Base-by-base conservation (phyloP, 805 yeast genomes). In the Debaryomyces maramus region DNA sequence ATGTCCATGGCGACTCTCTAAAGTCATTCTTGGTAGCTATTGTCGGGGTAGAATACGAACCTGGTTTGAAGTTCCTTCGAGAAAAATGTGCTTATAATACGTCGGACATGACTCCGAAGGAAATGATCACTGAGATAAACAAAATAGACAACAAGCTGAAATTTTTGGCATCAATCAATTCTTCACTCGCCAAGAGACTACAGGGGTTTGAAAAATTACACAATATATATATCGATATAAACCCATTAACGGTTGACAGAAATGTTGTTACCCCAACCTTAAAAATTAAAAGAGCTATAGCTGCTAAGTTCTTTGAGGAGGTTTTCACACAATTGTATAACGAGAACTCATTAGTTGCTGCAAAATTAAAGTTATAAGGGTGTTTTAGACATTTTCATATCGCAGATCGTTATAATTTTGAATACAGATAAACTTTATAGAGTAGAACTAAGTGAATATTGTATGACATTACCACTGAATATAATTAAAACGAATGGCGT, bases 181-280 rank as follows among this genome's bases (percentile, higher is more conserved):
- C 34, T 4, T 43, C 51, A 16, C 55, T 53, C 5, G 34, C 39
- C 7, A 46, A 47, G 16, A 31, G 34, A 14, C 46, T 67, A 21
- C 55, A 51, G 31, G 65, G 67, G 3, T 52, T 56, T 32, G 69
- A 63, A 38, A 54, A 53, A 22, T 43, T 67, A 27, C 67, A 65
- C 43, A 58, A 60, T 34, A 44, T 61, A 22, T 39, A 43, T 22
- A 48, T 56, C 33, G 59, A 52, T n/a, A 47, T 60, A 34, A 58
- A 61, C 30, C 69, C 67, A 7, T 53, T 67, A 43, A 78, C 70
- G 18, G 65, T 79, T 7, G 80, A 73, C 29, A 77, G 78, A 39
- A 81, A 78, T 31, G 76, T 77, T 3, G 59, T 83, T 19, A 83
- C 89, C 1, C 88, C 88, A 21, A 83, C 89, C 4, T 52, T 74